Evolutionary conservation across 148 eudicot genomes (phyloP).

Genomic region (Rhododendron mucronatum): DNA sequence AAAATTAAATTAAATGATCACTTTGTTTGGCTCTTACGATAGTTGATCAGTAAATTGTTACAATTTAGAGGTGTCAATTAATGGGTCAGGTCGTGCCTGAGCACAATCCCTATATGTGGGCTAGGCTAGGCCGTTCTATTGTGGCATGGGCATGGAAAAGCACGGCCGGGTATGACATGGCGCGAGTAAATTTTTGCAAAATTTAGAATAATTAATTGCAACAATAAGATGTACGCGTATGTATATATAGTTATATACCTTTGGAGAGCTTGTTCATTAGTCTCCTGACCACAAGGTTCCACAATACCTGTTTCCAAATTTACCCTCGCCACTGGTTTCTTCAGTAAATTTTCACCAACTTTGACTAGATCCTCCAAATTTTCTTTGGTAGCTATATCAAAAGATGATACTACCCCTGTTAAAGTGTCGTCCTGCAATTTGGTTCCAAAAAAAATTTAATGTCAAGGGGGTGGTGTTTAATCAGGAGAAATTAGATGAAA

Average conservation of each 20-base stretch:
- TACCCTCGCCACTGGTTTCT: neutral
- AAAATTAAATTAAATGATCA: neutral
- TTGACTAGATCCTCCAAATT: slow-evolving; percentile 11
- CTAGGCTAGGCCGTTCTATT: too few relatives aligned
- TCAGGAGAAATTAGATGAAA: neutral
- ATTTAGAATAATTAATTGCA: too few relatives aligned
- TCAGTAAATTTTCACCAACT: slow-evolving; percentile 6
- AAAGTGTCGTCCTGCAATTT: slow-evolving; percentile 8
- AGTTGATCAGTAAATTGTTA: too few relatives aligned
- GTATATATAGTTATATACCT: neutral
- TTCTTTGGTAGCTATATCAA: slow-evolving; percentile 10
- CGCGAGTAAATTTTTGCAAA: too few relatives aligned
- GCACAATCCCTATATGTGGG: too few relatives aligned
- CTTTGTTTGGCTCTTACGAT: too few relatives aligned
- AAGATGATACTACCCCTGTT: neutral
- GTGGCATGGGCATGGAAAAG: too few relatives aligned
- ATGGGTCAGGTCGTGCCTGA: too few relatives aligned
- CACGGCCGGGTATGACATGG: too few relatives aligned
- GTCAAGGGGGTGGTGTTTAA: neutral
- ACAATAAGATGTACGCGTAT: too few relatives aligned
- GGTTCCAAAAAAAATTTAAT: neutral
- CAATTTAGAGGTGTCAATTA: too few relatives aligned
- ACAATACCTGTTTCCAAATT: slow-evolving; percentile 5
- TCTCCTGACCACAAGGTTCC: neutral
- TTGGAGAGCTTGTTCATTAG: slow-evolving; percentile 11